phyloP scores from a whole-genome alignment of 768 basidiomycete genomes.

The Suillus fuscotomentosus region DNA sequence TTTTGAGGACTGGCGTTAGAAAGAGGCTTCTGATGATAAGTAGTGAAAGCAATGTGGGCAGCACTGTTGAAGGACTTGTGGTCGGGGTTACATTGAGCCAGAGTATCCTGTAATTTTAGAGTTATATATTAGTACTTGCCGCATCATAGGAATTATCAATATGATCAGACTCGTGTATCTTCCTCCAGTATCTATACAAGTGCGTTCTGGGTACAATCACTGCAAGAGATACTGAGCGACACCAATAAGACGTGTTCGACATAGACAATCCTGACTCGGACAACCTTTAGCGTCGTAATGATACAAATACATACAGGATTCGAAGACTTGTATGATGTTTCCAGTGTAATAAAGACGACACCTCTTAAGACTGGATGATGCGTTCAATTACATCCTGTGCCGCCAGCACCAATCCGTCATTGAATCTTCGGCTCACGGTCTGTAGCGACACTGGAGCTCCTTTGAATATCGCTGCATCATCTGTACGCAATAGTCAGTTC shows the following conservation, averaged over 20 bases:
- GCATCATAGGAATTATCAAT: background rate
- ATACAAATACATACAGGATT: background rate
- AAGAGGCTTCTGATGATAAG: background rate
- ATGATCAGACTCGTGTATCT: background rate
- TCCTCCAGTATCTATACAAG: background rate
- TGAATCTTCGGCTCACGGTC: conserved; percentile 23
- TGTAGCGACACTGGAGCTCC: conserved; percentile 22
- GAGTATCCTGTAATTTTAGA: background rate
- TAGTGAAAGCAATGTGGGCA: conserved; percentile 27
- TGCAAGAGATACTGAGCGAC: background rate
- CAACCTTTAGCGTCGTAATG: background rate
- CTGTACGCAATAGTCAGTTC: conserved; percentile 13
- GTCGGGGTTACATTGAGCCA: background rate
- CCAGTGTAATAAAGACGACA: conserved; percentile 8
- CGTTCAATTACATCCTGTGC: conserved; percentile 23
- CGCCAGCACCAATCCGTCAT: conserved; percentile 26
- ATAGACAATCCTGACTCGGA: background rate
- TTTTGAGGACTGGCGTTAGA: conserved; percentile 11
- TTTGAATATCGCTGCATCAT: conserved; percentile 18
- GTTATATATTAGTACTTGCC: background rate
- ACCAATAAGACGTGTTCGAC: background rate
- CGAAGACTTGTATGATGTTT: background rate
- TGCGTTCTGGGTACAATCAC: background rate
- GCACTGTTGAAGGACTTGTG: conserved; percentile 30
- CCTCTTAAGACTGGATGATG: conserved; percentile 20